phyloP scores from a whole-genome alignment of 192 early-diverging fungal species.

The Mortierella hygrophila region DNA sequence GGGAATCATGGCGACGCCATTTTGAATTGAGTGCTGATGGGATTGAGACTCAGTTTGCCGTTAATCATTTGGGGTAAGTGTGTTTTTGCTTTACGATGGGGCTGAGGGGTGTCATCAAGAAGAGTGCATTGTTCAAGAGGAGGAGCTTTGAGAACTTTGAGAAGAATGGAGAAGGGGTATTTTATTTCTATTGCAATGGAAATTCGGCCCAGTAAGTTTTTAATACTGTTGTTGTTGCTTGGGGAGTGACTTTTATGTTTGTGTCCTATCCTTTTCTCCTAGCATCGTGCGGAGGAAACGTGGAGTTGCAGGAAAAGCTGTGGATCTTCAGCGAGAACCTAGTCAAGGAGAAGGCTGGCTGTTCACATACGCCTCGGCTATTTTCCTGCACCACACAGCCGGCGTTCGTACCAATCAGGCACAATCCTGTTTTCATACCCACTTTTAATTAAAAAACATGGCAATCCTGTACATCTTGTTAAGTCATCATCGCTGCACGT shows the following conservation, averaged over 20 bases:
- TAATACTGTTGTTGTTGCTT: background rate
- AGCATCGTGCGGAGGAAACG: constrained; percentile 13
- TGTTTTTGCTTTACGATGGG: too few species aligned
- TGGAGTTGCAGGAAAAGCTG: constrained; percentile 21
- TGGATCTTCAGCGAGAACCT: constrained; percentile 31
- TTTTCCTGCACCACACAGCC: too few species aligned
- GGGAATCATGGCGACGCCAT: constrained; percentile 44
- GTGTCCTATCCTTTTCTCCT: background rate
- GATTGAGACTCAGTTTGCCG: constrained; percentile 58
- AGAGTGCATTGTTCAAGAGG: background rate
- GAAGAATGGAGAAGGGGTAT: constrained; percentile 21
- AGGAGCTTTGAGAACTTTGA: background rate
- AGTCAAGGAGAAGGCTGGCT: constrained; percentile 14
- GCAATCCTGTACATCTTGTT: too few species aligned
- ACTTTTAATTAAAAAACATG: too few species aligned
- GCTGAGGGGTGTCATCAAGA: background rate
- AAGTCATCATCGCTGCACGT: too few species aligned
- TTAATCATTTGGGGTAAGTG: constrained; percentile 59
- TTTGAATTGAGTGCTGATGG: constrained; percentile 44
- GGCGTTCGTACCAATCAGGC: too few species aligned
- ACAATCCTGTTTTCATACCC: too few species aligned
- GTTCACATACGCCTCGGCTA: too few species aligned
- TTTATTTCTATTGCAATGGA: constrained; percentile 35
- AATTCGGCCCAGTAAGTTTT: constrained; percentile 17
- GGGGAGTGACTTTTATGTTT: background rate